A percentile compares a stretch with the other conserved stretches of the same genome.
These are phyloP conservation scores for Trypanosoma caninum DNA, from an alignment of 208 protist species.

Conservation along the genomic window DNA sequence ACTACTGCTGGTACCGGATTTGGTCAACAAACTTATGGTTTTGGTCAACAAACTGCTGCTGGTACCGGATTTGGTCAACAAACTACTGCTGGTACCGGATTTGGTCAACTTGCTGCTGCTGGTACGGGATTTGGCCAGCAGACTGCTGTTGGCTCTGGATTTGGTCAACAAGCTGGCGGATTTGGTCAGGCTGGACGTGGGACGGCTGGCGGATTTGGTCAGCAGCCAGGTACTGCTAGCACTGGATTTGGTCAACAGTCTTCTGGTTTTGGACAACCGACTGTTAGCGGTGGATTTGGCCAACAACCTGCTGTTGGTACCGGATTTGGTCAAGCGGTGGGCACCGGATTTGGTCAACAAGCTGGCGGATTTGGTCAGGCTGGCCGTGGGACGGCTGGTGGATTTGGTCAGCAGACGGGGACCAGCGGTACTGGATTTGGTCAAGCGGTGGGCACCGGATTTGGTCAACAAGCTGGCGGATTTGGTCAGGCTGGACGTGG, in stretches of 20 bases:
- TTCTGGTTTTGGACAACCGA: slow-evolving; percentile 21
- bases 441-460: slow-evolving; percentile 15
- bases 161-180: slow-evolving; percentile 32
- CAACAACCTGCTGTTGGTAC: slow-evolving; percentile 12
- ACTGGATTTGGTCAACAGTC: slow-evolving; percentile 28
- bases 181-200: slow-evolving; percentile 22
- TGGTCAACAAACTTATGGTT: slow-evolving; percentile 15
- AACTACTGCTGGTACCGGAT: slow-evolving; percentile 9
- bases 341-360: slow-evolving; percentile 37
- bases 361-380: slow-evolving; percentile 21
- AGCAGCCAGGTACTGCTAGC: not conserved
- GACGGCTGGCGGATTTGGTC: slow-evolving; percentile 44
- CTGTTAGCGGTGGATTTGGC: slow-evolving; percentile 7
- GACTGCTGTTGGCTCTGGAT: slow-evolving; percentile 18
- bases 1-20: slow-evolving; percentile 11
- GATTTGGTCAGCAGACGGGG: slow-evolving; percentile 29
- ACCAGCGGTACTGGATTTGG: slow-evolving; percentile 29
- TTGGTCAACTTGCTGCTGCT: slow-evolving; percentile 17
- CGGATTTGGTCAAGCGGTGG: slow-evolving; percentile 26
- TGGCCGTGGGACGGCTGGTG: slow-evolving; percentile 3
- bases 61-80: slow-evolving; percentile 32
- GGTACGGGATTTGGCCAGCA: slow-evolving; percentile 38
- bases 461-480: slow-evolving; percentile 31
- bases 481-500: slow-evolving; percentile 39
- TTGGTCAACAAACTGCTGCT: slow-evolving; percentile 19